phyloP scores from a whole-genome alignment of 495 filamentous ascomycete genomes.

The Neurospora discreta region DNA sequence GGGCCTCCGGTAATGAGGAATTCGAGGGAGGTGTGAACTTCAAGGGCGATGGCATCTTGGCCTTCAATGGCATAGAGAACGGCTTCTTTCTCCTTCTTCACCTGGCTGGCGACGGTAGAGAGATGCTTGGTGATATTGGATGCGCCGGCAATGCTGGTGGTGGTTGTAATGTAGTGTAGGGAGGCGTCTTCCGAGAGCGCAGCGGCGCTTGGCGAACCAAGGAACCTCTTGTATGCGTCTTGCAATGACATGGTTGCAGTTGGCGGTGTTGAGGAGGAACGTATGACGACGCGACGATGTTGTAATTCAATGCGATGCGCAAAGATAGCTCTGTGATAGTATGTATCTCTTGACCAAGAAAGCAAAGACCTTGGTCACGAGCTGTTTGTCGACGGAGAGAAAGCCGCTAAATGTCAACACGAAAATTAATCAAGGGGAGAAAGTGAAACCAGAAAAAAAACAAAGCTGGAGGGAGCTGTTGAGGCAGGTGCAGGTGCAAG shows the following conservation, averaged over 20 bases:
- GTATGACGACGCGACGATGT: neutral
- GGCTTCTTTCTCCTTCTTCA: constrained; percentile 72
- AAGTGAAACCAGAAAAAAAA: neutral
- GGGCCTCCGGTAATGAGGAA: constrained; percentile 72
- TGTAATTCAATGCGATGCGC: neutral
- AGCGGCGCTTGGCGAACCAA: constrained; percentile 54
- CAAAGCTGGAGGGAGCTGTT: neutral
- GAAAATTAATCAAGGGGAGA: neutral
- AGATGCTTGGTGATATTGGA: constrained; percentile 73
- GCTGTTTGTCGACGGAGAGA: neutral
- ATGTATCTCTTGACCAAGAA: neutral
- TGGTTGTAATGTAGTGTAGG: constrained; percentile 87
- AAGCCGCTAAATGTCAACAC: neutral
- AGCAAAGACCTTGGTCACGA: neutral
- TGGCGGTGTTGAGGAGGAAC: neutral
- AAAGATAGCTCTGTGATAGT: neutral
- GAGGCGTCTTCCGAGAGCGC: constrained; percentile 60
- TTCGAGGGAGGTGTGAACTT: constrained; percentile 74
- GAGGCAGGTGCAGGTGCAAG: neutral
- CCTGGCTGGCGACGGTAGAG: constrained; percentile 46
- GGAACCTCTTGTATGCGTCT: constrained; percentile 35
- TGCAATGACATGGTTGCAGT: neutral
- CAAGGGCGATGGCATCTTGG: constrained; percentile 54
- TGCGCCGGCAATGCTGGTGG: constrained; percentile 56
- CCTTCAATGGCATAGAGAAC: constrained; percentile 63